Evolutionary conservation across 495 filamentous ascomycete genomes (phyloP).

Genomic region (Beverwykella pulmonaria): DNA sequence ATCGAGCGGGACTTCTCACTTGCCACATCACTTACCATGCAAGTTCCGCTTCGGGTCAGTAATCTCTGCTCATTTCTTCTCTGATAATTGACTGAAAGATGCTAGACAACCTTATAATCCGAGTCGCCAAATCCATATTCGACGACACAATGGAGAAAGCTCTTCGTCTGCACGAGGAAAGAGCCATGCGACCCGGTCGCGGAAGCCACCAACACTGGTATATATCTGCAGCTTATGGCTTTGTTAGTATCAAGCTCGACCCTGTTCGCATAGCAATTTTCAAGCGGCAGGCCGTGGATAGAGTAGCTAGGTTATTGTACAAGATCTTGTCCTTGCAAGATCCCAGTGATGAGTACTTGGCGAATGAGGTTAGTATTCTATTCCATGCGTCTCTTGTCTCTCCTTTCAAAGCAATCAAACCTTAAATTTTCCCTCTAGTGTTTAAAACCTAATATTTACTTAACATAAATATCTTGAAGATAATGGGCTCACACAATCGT

Average conservation of each 20-base stretch:
- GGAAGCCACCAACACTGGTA: constrained; percentile 28
- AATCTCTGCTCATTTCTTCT: neutral
- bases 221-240: constrained; percentile 17
- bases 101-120: constrained; percentile 9
- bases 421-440: no score
- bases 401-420: neutral
- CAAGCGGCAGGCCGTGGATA: constrained; percentile 16
- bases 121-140: constrained; percentile 8
- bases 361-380: constrained; percentile 8
- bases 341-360: constrained; percentile 11
- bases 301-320: constrained; percentile 21
- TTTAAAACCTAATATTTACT: no score
- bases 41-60: neutral
- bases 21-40: constrained; percentile 25
- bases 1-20: constrained; percentile 17
- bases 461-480: no score
- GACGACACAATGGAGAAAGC: constrained; percentile 21
- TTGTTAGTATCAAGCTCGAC: constrained; percentile 13
- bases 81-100: neutral
- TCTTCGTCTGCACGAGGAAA: constrained; percentile 21
- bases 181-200: constrained; percentile 26
- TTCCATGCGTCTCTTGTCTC: neutral
- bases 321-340: constrained; percentile 25
- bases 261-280: constrained; percentile 2
- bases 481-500: neutral